Base-by-base conservation (phyloP, 805 yeast genomes). In the Metschnikowia reukaufii region DNA sequence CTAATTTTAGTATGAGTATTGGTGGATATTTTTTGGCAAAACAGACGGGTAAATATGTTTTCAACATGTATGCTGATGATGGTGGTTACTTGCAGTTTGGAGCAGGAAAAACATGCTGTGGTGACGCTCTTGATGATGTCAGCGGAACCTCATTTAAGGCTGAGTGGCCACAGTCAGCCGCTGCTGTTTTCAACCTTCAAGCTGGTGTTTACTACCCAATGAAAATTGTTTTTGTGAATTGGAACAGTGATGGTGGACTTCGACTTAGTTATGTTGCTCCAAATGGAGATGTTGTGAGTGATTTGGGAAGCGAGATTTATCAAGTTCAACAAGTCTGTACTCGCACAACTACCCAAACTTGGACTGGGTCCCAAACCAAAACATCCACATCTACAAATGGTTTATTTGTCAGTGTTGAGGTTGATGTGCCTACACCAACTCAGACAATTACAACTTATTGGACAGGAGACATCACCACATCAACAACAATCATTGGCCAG, bases 381-480 rank as follows among this genome's bases (percentile, higher is more conserved):
- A 42, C 50, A 12, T 8, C 21, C 17, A 38, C 50, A 4, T 17
- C 6, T 6, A 23, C 44, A 3, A 44, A 29, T 3, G 51, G 51
- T 23, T 47, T 21, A 0, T 45, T 46, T 10, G 49, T 29, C 13
- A 44, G 53, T 12, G 50, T 48, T n/a, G 35, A 52, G 9, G 39
- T 56, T 8, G 55, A 55, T 2, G 55, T 54, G 8, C 60, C 58
- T 8, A 37, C 44, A 19, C 54, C 54, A 15, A 45, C 48, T 3
- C 17, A 31, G 12, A 48, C 58, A 6, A 30, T 44, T 3, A 59
- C 63, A 10, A 15, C 48, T 0, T 46, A 52, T n/a, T 48, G 56
- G 58, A 45, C 55, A 15, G 50, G 55, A 10, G n/a, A 33, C 15
- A 33, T 10, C 4, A 41, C 53, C 4, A 23, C 33, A 4, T 36